Evolutionary conservation across 768 basidiomycete genomes (phyloP), one percentile per base, ranked within the genome.

Genomic region (Trichaptum fuscoviolaceum): DNA sequence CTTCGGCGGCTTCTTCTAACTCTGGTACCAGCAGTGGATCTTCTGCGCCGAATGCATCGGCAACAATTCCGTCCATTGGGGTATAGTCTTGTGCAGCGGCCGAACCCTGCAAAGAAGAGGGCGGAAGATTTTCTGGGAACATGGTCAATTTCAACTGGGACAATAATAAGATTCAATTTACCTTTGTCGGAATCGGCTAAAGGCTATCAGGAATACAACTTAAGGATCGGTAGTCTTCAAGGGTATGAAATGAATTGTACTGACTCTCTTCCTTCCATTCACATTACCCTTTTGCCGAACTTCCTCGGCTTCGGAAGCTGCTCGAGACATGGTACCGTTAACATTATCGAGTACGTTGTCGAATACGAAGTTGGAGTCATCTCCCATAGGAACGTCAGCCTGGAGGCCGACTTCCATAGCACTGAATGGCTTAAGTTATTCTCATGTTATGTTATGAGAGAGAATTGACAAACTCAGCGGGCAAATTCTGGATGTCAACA

Each of bases 1-100:
- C 27, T 12, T 7, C 57, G 26, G 52, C 65, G 10, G 64, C 68
- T 12, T 36, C 65, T 15, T 64, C 70, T 17, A 23, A 65, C n/a
- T 61, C 42, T 20, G 73, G 72, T 12, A 72, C 67, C 18, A 73
- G 67, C 42, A 52, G 42, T 4, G 42, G 42, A 52, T 52, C 42
- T 5, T 52, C 42, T 2, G 6, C 42, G 20, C 42, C 42, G 20
- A 52, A 52, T 52, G 42, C 42, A 20, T 20, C 42, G 42, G 42
- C 42, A 12, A 52, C 15, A 52, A 15, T 52, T 12, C 42, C 42
- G 42, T 52, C 42, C 42, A 52, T 20, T 20, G 42, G 42, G 20
- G 35, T 42, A 36, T n/a, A 52, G 71, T 63, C 36, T 75, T 71
- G 27, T 68, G 35, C n/a, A n/a, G n/a, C 23, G n/a, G 26, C 60